Conservation (phyloP, 2,329 filamentous ascomycete genomes). For the Cadophora sp. region DNA sequence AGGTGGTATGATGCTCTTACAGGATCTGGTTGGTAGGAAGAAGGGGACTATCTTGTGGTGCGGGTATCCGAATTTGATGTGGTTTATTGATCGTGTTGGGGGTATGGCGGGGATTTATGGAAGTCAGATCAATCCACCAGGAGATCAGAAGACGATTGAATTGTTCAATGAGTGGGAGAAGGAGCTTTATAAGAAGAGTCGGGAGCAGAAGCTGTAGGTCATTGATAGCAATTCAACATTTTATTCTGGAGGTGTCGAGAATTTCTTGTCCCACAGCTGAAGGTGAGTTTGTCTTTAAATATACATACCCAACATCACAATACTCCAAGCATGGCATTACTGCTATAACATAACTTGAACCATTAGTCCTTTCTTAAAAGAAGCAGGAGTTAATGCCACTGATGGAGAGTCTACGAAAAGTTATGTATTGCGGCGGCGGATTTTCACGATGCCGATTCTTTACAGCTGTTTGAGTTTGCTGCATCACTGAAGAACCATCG, state of each 20-base stretch:
- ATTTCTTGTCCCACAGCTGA: no score
- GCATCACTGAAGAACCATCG: no score
- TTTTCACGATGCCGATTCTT: no score
- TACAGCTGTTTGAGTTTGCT: no score
- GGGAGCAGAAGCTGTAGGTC: constrained; percentile 25
- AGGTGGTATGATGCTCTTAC: constrained; percentile 51
- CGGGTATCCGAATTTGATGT: constrained; percentile 55
- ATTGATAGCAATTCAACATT: neutral
- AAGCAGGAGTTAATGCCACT: no score
- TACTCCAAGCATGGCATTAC: no score
- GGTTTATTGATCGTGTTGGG: constrained; percentile 51
- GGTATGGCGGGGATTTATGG: constrained; percentile 52
- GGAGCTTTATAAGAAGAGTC: constrained; percentile 46
- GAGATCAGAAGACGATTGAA: constrained; percentile 47
- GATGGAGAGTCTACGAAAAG: no score
- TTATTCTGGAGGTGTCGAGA: neutral
- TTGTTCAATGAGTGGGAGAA: constrained; percentile 49
- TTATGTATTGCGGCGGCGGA: no score
- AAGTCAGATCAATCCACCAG: constrained; percentile 52
- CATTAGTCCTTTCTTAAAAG: no score
- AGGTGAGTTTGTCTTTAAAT: no score
- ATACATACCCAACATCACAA: no score
- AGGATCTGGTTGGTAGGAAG: constrained; percentile 48
- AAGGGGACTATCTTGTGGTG: constrained; percentile 53
- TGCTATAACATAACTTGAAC: no score